These are phyloP conservation scores for Leishmania major DNA, from an alignment of 208 protist species.

Conservation along the genomic window DNA sequence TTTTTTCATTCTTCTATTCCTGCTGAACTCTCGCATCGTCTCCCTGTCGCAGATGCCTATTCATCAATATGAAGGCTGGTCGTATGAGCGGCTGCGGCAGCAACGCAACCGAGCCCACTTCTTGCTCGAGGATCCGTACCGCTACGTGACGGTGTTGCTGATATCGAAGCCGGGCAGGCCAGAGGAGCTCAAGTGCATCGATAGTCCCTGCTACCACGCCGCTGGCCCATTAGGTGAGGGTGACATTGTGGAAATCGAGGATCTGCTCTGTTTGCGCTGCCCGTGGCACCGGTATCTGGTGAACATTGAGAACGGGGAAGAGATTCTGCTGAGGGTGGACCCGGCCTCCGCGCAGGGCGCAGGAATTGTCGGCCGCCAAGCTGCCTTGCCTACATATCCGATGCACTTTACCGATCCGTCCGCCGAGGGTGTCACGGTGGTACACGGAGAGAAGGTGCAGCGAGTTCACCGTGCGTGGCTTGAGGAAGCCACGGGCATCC, in stretches of 20 bases:
- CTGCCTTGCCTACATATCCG: slow-evolving; percentile 23
- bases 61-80: slow-evolving; percentile 85
- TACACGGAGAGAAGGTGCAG: slow-evolving; percentile 56
- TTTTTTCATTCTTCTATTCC: not conserved
- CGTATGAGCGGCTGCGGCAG: slow-evolving; percentile 59
- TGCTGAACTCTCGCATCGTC: not conserved
- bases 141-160: slow-evolving; percentile 85
- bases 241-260: slow-evolving; percentile 80
- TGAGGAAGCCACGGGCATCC: slow-evolving; percentile 67
- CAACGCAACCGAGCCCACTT: slow-evolving; percentile 86
- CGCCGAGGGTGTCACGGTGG: slow-evolving; percentile 23
- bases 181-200: slow-evolving; percentile 68
- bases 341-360: slow-evolving; percentile 25
- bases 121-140: slow-evolving; percentile 77
- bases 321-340: slow-evolving; percentile 51
- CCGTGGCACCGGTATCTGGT: slow-evolving; percentile 86
- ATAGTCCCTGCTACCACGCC: slow-evolving; percentile 88
- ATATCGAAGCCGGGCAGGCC: slow-evolving; percentile 10
- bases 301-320: slow-evolving; percentile 70
- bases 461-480: slow-evolving; percentile 62
- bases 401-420: slow-evolving; percentile 23
- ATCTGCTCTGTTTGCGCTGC: slow-evolving; percentile 81
- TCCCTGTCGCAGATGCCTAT: slow-evolving; percentile 26
- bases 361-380: slow-evolving; percentile 31
- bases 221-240: slow-evolving; percentile 83